These are phyloP conservation scores for Didymella glomerata DNA, from an alignment of 2,329 filamentous ascomycete species.

Conservation along the genomic window DNA sequence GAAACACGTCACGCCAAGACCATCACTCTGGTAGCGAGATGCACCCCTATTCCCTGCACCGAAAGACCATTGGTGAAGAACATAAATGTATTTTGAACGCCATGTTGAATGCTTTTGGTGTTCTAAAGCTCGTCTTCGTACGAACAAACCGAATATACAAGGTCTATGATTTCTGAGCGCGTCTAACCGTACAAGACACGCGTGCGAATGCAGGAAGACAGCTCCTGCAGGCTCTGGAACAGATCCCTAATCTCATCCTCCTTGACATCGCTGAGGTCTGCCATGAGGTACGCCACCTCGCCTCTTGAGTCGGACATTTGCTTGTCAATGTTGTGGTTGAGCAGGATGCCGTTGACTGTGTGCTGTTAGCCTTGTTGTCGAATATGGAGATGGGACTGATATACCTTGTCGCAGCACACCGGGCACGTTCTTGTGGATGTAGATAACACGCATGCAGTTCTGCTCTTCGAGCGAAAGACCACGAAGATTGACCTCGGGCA, in stretches of 20 bases:
- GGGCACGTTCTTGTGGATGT: constrained; percentile 95
- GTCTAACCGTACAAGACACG: constrained; percentile 54
- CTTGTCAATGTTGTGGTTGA: constrained; percentile 97
- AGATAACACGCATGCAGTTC: constrained; percentile 90
- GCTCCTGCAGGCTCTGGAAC: constrained; percentile 79
- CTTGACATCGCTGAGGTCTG: constrained; percentile 90
- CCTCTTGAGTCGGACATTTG: constrained; percentile 96
- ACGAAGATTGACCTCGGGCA: constrained; percentile 92
- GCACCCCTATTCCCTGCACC: background rate
- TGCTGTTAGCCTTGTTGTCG: constrained; percentile 20
- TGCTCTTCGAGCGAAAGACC: constrained; percentile 90
- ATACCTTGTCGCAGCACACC: constrained; percentile 86
- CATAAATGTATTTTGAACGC: constrained; percentile 32
- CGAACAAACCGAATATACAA: constrained; percentile 46
- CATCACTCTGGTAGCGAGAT: constrained; percentile 1
- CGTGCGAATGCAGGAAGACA: constrained; percentile 67
- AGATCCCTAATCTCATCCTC: constrained; percentile 84
- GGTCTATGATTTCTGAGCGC: constrained; percentile 25
- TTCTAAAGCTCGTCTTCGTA: constrained; percentile 6
- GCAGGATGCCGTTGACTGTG: constrained; percentile 89
- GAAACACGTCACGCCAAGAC: constrained; percentile 1
- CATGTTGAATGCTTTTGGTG: constrained; percentile 51
- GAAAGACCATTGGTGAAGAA: background rate
- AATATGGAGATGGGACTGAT: constrained; percentile 2
- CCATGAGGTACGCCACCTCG: constrained; percentile 96